Evolutionary conservation across 2,329 filamentous ascomycete genomes (phyloP).

Genomic region (Aspergillus thermomutatus): DNA sequence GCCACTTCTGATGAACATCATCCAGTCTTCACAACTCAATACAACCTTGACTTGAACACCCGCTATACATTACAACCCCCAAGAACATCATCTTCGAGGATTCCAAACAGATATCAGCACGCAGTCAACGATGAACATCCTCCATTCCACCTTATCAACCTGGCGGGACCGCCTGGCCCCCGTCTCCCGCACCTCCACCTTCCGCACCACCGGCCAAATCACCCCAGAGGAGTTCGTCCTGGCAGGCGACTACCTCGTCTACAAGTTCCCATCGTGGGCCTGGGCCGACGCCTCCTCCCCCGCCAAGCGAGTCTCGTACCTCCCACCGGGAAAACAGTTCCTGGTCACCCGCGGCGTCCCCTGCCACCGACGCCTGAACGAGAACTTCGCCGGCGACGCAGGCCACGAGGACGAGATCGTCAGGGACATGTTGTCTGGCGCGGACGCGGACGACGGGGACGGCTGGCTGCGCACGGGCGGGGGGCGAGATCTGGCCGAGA

Average conservation of each 20-base stretch:
- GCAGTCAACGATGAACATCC: constrained; percentile 67
- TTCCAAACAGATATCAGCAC: not conserved
- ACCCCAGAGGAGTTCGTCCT: constrained; percentile 95
- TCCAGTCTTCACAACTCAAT: not conserved
- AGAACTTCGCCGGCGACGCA: constrained; percentile 86
- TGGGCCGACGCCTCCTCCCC: constrained; percentile 89
- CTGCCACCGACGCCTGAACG: constrained; percentile 84
- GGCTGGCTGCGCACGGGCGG: constrained; percentile 91
- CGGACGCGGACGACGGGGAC: constrained; percentile 78
- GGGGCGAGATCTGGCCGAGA: constrained; percentile 57
- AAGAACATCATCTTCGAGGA: not conserved
- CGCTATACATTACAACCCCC: not conserved
- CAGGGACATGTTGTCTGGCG: constrained; percentile 65
- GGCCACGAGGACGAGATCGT: constrained; percentile 85
- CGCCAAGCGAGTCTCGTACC: constrained; percentile 71
- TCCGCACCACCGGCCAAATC: constrained; percentile 90
- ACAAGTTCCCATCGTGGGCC: constrained; percentile 98
- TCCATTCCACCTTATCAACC: constrained; percentile 88
- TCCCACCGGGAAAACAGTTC: constrained; percentile 90
- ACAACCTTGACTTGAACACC: not conserved
- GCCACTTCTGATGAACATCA: constrained; percentile 1
- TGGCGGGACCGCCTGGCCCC: constrained; percentile 90
- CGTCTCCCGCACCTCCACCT: constrained; percentile 85
- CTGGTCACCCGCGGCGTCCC: constrained; percentile 92
- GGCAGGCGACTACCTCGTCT: constrained; percentile 94